phyloP scores from a whole-genome alignment of 108 stramenopile genomes.

The Discostella stelligeroides region DNA sequence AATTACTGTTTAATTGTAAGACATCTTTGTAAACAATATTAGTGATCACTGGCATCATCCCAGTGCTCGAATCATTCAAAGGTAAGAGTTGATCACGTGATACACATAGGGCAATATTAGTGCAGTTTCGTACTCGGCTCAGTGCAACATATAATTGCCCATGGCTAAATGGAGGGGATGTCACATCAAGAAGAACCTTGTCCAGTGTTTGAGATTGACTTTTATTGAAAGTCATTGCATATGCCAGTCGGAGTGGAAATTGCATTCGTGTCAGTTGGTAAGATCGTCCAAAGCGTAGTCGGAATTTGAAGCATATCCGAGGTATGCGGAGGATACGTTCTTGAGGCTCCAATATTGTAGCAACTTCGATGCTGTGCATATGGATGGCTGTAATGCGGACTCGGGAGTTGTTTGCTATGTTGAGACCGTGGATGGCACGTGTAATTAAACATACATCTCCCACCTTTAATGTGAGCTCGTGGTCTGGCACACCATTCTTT shows the following conservation, averaged over 20 bases:
- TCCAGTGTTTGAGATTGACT: not conserved
- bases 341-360: not conserved
- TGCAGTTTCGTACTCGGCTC: slow-evolving; percentile 2
- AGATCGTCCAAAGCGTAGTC: not conserved
- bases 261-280: no score
- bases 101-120: not conserved
- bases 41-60: no score
- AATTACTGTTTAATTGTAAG: no score
- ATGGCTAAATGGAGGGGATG: not conserved
- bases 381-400: not conserved
- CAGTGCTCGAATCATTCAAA: no score
- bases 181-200: not conserved
- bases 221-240: slow-evolving; percentile 1
- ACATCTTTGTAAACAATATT: no score
- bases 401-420: not conserved
- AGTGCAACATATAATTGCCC: no score
- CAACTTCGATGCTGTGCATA: not conserved
- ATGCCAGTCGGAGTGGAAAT: not conserved
- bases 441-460: not conserved
- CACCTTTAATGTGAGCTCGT: not conserved
- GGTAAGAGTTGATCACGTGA: not conserved
- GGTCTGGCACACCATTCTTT: not conserved
- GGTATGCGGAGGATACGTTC: not conserved
- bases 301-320: not conserved
- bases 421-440: not conserved